A percentile compares a stretch with the other conserved stretches of the same genome.
Evolutionary conservation across 768 basidiomycete genomes (phyloP).

Genomic region (Amanita inopinata): DNA sequence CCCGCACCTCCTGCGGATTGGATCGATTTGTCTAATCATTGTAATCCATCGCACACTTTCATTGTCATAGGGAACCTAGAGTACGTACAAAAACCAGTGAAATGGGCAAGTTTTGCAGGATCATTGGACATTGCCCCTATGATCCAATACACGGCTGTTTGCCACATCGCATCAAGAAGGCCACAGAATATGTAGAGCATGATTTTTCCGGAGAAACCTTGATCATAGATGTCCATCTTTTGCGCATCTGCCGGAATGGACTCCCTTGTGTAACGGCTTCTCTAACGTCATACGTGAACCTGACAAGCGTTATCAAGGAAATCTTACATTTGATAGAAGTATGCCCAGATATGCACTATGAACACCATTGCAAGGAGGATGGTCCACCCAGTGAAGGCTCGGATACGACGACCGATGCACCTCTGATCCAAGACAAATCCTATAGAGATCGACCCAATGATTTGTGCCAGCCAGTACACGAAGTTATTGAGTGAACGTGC

Average conservation of each 20-base stretch:
- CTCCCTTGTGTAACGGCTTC: constrained; percentile 53
- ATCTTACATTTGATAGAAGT: constrained; percentile 58
- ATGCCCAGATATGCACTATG: constrained; percentile 66
- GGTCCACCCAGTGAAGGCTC: constrained; percentile 63
- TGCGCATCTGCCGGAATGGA: constrained; percentile 27
- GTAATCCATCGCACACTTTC: not conserved
- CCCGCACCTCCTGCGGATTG: constrained; percentile 73
- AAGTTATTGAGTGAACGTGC: constrained; percentile 69
- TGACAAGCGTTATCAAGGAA: not conserved
- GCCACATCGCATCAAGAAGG: constrained; percentile 77
- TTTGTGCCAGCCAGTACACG: constrained; percentile 74
- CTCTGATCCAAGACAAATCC: constrained; percentile 58
- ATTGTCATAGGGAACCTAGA: not conserved
- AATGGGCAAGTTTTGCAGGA: constrained; percentile 68
- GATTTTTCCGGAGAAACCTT: constrained; percentile 42
- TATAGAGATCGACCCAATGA: constrained; percentile 63
- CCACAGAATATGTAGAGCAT: constrained; percentile 67
- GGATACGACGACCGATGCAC: constrained; percentile 47
- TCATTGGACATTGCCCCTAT: constrained; percentile 85
- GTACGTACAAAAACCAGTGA: constrained; percentile 70
- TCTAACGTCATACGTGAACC: not conserved
- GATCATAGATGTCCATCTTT: constrained; percentile 48
- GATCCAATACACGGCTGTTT: constrained; percentile 74
- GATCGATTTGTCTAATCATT: constrained; percentile 65
- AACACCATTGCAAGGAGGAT: constrained; percentile 57